phyloP scores from a whole-genome alignment of 1,284 basidiomycete species.

The Irpex sp. region DNA sequence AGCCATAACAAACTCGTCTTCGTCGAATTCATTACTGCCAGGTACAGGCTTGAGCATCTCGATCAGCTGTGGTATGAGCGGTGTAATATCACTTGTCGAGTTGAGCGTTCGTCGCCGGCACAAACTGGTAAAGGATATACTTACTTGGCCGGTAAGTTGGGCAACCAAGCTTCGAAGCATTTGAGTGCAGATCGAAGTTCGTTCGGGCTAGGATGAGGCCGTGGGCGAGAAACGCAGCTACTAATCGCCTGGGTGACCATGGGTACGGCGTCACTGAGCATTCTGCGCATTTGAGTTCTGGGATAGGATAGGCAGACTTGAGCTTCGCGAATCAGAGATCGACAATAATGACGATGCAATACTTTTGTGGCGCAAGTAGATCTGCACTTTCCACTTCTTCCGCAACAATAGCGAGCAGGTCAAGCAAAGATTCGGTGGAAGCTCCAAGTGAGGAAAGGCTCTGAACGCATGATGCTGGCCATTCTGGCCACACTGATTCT shows the following conservation, averaged over 20 bases:
- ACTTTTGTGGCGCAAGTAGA: constrained; percentile 74
- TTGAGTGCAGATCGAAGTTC: constrained; percentile 70
- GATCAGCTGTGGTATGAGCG: constrained; percentile 60
- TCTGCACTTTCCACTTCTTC: constrained; percentile 78
- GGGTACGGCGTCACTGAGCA: constrained; percentile 59
- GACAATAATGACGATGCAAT: constrained; percentile 24
- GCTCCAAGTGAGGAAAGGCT: constrained; percentile 56
- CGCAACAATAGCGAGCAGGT: constrained; percentile 80
- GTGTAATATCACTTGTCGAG: constrained; percentile 50
- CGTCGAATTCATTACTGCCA: constrained; percentile 35
- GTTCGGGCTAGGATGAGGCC: constrained; percentile 27
- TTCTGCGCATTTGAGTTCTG: constrained; percentile 61
- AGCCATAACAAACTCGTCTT: constrained; percentile 55
- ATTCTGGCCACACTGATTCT: constrained; percentile 63
- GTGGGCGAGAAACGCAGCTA: constrained; percentile 38
- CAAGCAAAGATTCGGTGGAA: constrained; percentile 56
- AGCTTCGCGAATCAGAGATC: neutral
- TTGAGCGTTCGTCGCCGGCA: constrained; percentile 5
- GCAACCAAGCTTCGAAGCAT: constrained; percentile 82
- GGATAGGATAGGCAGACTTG: neutral
- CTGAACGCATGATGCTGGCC: constrained; percentile 60
- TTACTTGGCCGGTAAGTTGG: constrained; percentile 64
- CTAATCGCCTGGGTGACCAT: constrained; percentile 69
- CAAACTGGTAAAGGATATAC: constrained; percentile 20
- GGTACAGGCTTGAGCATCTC: constrained; percentile 50